A percentile compares a stretch with the other conserved stretches of the same genome.
phyloP scores from a whole-genome alignment of 441 rosid genomes.

The Erodium trifolium region DNA sequence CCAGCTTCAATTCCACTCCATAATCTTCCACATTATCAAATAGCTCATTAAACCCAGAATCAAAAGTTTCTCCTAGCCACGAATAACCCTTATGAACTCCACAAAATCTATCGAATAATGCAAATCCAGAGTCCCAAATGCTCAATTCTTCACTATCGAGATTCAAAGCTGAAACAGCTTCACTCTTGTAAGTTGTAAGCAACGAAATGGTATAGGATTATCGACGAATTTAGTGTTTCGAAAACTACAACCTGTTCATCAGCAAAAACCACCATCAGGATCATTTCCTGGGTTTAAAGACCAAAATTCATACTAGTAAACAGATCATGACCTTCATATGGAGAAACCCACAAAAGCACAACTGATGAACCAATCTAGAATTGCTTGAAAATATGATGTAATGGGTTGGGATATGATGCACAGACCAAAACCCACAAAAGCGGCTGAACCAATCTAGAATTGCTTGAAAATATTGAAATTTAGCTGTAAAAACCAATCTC shows the following conservation, averaged over 20 bases:
- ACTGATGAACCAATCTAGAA: background rate
- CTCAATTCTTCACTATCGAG: conserved; percentile 6
- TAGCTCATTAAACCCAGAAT: conserved; percentile 14
- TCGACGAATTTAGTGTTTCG: conserved; percentile 14
- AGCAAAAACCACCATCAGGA: conserved; percentile 32
- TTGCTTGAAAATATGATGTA: too few species aligned
- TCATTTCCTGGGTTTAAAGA: conserved; percentile 21
- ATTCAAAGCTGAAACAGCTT: too few species aligned
- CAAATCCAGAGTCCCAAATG: conserved; percentile 16
- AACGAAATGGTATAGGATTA: background rate
- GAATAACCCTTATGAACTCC: conserved; percentile 5
- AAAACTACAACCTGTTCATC: conserved; percentile 32
- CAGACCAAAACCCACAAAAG: conserved; percentile 16
- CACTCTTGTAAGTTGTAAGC: conserved; percentile 3
- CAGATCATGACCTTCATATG: conserved; percentile 20
- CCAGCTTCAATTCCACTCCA: conserved; percentile 36
- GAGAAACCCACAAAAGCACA: background rate
- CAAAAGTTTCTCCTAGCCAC: conserved; percentile 15
- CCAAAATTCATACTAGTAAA: conserved; percentile 23
- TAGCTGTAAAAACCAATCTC: conserved; percentile 21
- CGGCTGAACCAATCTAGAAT: conserved; percentile 23
- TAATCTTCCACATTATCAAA: conserved; percentile 22
- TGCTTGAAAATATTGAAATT: conserved; percentile 8
- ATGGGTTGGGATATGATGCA: conserved; percentile 18
- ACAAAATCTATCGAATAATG: conserved; percentile 14